These are phyloP conservation scores for Ambrosia artemisiifolia DNA, from an alignment of 129 eudicot genomes.

Conservation along the genomic window DNA sequence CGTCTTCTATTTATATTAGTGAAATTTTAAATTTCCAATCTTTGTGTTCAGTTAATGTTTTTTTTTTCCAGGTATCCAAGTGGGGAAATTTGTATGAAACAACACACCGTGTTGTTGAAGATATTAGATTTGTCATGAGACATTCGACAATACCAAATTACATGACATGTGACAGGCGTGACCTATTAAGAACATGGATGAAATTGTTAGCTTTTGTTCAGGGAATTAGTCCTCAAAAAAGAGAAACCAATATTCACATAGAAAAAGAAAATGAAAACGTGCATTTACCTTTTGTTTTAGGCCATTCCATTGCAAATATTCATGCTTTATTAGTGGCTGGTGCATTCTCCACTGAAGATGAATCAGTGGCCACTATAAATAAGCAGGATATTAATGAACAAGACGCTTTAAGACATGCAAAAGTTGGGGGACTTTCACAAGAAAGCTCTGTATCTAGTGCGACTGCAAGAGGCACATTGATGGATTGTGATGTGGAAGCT, in stretches of 20 bases:
- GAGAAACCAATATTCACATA: conserved; percentile 80
- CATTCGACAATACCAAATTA: conserved; percentile 73
- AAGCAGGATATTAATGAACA: conserved; percentile 61
- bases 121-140: conserved; percentile 88
- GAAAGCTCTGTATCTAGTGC: conserved; percentile 75
- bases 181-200: conserved; percentile 74
- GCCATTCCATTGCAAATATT: conserved; percentile 75
- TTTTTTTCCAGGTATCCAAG: conserved; percentile 58
- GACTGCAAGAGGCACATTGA: conserved; percentile 43
- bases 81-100: conserved; percentile 83
- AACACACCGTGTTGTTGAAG: conserved; percentile 83
- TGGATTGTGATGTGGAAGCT: conserved; percentile 35
- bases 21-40: not conserved
- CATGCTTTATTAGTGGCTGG: conserved; percentile 76
- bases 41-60: not conserved
- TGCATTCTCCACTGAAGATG: conserved; percentile 68
- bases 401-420: conserved; percentile 71
- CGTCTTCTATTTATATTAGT: not conserved
- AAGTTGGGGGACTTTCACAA: conserved; percentile 88
- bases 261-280: conserved; percentile 84
- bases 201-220: conserved; percentile 79
- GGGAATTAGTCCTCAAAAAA: conserved; percentile 93
- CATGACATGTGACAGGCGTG: conserved; percentile 59
- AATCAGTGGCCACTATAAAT: conserved; percentile 27
- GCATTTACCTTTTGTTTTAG: conserved; percentile 76